Conservation (phyloP, 192 early-diverging fungal genomes). For the Lobosporangium transversale region DNA sequence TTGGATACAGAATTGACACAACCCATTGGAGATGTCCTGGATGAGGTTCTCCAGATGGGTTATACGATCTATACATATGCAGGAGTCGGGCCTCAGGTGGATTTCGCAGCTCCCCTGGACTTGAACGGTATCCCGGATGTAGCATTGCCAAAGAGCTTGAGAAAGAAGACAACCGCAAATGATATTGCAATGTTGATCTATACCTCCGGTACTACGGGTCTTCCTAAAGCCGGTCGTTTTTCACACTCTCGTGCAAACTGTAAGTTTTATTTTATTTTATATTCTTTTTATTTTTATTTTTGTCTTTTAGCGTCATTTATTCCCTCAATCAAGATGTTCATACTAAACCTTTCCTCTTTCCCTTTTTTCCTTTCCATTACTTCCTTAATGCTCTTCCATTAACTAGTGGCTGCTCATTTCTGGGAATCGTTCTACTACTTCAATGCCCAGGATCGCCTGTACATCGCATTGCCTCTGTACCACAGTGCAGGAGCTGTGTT, state of each 20-base stretch:
- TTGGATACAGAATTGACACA: slow-evolving; percentile 47
- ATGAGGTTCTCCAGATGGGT: slow-evolving; percentile 30
- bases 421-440: slow-evolving; percentile 49
- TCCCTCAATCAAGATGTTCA: background rate
- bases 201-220: slow-evolving; percentile 70
- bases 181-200: slow-evolving; percentile 60
- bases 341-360: background rate
- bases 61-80: slow-evolving; percentile 31
- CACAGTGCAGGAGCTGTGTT: slow-evolving; percentile 63
- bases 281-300: background rate
- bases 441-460: slow-evolving; percentile 60
- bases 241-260: slow-evolving; percentile 49
- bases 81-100: background rate
- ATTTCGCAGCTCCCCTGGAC: slow-evolving; percentile 52
- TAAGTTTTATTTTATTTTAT: slow-evolving; percentile 8
- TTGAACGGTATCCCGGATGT: slow-evolving; percentile 18
- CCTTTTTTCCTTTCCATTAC: background rate
- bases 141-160: slow-evolving; percentile 34
- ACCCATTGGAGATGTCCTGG: slow-evolving; percentile 20
- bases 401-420: slow-evolving; percentile 39
- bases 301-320: background rate
- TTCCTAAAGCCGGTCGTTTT: slow-evolving; percentile 69
- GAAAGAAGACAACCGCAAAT: slow-evolving; percentile 14
- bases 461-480: slow-evolving; percentile 70
- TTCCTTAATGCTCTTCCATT: background rate